phyloP scores from a whole-genome alignment of 2,329 filamentous ascomycete species.

The Fusarium sp. region DNA sequence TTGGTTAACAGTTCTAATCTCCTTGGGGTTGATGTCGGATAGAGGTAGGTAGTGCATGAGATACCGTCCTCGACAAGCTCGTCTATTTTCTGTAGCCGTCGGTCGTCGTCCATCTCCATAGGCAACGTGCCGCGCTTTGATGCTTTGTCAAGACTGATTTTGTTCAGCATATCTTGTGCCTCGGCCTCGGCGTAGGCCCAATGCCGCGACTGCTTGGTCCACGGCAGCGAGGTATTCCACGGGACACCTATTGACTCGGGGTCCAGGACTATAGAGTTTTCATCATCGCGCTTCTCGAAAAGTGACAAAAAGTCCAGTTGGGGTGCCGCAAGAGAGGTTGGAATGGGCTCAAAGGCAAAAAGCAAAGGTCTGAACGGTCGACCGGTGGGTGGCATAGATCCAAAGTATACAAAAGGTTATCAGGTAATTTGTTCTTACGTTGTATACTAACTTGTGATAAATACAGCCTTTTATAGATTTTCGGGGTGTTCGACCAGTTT shows the following conservation, averaged over 20 bases:
- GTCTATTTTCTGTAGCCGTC: slow-evolving; percentile 26
- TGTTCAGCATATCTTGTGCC: slow-evolving; percentile 11
- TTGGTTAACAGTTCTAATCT: slow-evolving; percentile 27
- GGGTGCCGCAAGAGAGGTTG: background rate
- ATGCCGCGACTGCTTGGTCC: slow-evolving; percentile 26
- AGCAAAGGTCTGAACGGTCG: background rate
- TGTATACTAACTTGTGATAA: too few species aligned
- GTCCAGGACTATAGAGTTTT: background rate
- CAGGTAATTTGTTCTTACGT: too few species aligned
- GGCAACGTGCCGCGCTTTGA: slow-evolving; percentile 18
- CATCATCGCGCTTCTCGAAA: background rate
- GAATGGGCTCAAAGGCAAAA: background rate
- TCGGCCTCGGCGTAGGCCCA: slow-evolving; percentile 15
- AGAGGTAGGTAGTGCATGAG: slow-evolving; percentile 24
- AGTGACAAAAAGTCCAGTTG: background rate
- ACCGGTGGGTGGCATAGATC: background rate
- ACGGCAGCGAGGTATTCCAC: slow-evolving; percentile 25
- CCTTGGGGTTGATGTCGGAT: slow-evolving; percentile 18
- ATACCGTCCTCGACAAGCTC: slow-evolving; percentile 30
- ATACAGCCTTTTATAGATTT: too few species aligned
- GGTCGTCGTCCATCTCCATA: slow-evolving; percentile 24
- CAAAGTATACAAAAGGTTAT: background rate
- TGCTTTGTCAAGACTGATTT: slow-evolving; percentile 24
- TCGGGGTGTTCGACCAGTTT: too few species aligned
- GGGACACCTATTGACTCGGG: slow-evolving; percentile 13